phyloP scores from a whole-genome alignment of 768 basidiomycete species.

The Cystofilobasidium capitatum region DNA sequence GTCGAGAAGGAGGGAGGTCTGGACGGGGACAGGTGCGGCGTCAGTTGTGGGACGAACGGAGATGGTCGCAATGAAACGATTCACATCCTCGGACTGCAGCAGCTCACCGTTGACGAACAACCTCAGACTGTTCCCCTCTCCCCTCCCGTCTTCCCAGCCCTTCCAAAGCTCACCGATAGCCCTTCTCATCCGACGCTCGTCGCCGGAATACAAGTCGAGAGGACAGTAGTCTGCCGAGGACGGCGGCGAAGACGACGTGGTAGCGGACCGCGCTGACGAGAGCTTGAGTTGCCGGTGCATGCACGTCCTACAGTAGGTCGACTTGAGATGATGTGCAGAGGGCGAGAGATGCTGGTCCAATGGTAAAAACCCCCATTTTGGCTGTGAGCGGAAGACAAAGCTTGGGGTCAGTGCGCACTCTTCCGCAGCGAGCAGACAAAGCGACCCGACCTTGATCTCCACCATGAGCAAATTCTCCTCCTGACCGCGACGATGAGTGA shows the following conservation, averaged over 20 bases:
- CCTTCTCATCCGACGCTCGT: conserved; percentile 50
- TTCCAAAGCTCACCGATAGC: conserved; percentile 66
- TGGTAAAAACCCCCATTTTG: conserved; percentile 95
- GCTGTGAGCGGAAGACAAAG: conserved; percentile 45
- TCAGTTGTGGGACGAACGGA: neutral
- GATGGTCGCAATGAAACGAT: conserved; percentile 30
- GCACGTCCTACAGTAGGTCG: conserved; percentile 72
- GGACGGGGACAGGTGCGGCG: neutral
- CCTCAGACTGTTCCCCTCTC: conserved; percentile 67
- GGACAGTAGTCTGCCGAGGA: conserved; percentile 56
- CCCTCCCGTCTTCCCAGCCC: conserved; percentile 56
- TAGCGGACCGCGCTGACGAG: conserved; percentile 39
- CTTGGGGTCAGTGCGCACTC: neutral
- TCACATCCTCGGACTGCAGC: conserved; percentile 53
- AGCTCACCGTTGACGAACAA: conserved; percentile 61
- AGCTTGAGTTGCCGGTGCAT: conserved; percentile 63
- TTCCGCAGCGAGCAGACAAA: neutral
- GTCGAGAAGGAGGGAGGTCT: neutral
- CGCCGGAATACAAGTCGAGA: conserved; percentile 74
- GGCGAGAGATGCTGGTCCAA: conserved; percentile 52
- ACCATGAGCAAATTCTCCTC: conserved; percentile 50
- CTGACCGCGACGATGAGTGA: conserved; percentile 49
- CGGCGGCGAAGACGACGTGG: neutral
- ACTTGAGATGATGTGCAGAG: conserved; percentile 53
- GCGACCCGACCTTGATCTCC: conserved; percentile 71